phyloP scores from a whole-genome alignment of 2,329 filamentous ascomycete genomes.

The Fusarium virguliforme region DNA sequence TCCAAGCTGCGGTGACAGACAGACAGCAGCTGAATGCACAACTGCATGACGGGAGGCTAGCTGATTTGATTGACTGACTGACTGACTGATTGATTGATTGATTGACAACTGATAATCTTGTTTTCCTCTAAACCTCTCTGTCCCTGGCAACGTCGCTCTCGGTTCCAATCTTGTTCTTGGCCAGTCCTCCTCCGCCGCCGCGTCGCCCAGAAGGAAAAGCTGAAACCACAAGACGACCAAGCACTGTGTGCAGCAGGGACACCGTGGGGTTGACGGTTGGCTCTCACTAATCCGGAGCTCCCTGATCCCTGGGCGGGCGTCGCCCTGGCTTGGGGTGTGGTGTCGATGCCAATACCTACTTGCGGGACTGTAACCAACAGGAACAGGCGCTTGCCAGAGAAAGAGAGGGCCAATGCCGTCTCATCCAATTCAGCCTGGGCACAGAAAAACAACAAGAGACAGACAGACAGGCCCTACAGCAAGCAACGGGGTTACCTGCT shows the following conservation, averaged over 20 bases:
- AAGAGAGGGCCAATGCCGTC: slow-evolving; percentile 14
- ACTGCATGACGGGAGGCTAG: slow-evolving; percentile 12
- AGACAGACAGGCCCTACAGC: slow-evolving; percentile 4
- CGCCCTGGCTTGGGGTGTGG: slow-evolving; percentile 11
- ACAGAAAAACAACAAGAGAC: slow-evolving; percentile 9
- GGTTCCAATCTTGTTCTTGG: not conserved
- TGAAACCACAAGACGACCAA: slow-evolving; percentile 43
- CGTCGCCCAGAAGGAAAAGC: slow-evolving; percentile 17
- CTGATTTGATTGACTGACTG: slow-evolving; percentile 7
- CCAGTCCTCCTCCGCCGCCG: not conserved
- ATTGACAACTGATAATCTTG: slow-evolving; percentile 35
- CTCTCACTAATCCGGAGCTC: slow-evolving; percentile 42
- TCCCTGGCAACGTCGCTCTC: slow-evolving; percentile 14
- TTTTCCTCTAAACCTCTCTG: slow-evolving; percentile 9
- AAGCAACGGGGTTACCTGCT: slow-evolving; percentile 4
- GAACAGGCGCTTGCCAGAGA: not conserved
- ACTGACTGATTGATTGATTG: slow-evolving; percentile 22
- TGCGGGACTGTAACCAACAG: slow-evolving; percentile 10
- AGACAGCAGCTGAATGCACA: slow-evolving; percentile 12
- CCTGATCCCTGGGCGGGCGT: slow-evolving; percentile 24
- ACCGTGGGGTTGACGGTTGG: slow-evolving; percentile 52
- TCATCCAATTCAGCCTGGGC: slow-evolving; percentile 27
- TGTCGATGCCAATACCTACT: slow-evolving; percentile 28
- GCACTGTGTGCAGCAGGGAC: slow-evolving; percentile 39
- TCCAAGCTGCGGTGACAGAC: not conserved